A percentile compares a stretch with the other conserved stretches of the same genome.
These are phyloP conservation scores for Trifolium repens DNA, from an alignment of 306 rosid genomes.

Conservation along the genomic window DNA sequence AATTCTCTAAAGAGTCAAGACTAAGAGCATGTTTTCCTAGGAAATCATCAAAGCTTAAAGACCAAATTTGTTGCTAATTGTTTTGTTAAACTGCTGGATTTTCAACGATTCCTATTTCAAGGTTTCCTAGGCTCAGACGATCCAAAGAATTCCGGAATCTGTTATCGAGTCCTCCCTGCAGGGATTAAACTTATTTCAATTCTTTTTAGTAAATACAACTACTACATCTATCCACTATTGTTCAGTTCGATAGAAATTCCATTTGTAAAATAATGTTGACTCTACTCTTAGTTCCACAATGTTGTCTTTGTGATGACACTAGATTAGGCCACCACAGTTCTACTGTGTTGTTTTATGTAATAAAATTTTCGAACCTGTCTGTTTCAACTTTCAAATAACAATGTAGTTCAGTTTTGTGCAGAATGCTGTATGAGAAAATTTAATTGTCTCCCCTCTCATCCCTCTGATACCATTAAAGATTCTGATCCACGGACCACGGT, in stretches of 20 bases:
- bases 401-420: neutral
- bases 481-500: neutral
- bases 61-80: no score
- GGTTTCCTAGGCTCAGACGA: neutral
- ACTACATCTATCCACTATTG: neutral
- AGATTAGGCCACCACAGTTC: neutral
- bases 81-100: no score
- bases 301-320: neutral
- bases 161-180: neutral
- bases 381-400: neutral
- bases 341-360: neutral
- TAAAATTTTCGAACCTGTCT: neutral
- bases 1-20: no score
- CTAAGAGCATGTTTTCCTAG: no score
- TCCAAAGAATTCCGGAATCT: neutral
- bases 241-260: neutral
- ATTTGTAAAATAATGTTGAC: neutral
- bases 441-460: neutral
- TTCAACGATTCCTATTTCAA: neutral
- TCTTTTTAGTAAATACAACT: neutral
- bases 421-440: neutral
- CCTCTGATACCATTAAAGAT: neutral
- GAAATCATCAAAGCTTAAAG: no score
- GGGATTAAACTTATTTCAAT: neutral
- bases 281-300: neutral